These are phyloP conservation scores for Sungouiozyma ichnusensis DNA, from an alignment of 805 yeast genomes.

Conservation along the genomic window DNA sequence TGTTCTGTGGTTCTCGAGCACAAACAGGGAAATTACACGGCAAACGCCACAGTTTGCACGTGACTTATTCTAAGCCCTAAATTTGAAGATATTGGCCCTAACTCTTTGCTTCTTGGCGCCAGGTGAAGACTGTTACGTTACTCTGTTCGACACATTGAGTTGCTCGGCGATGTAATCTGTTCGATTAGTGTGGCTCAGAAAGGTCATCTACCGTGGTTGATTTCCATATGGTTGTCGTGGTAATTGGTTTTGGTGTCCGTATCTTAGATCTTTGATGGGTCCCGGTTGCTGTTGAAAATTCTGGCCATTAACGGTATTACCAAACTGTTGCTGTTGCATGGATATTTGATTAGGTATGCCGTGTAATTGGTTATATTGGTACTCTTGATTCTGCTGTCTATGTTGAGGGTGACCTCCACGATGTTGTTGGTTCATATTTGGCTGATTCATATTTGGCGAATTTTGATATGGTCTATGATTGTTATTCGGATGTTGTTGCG, in stretches of 20 bases:
- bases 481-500: constrained; percentile 1
- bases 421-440: constrained; percentile 4
- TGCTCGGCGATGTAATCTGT: too few relatives aligned
- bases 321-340: not conserved
- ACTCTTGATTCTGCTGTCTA: not conserved
- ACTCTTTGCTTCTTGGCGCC: too few relatives aligned
- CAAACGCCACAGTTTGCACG: not conserved
- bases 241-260: not conserved
- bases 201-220: not conserved
- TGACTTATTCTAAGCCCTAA: not conserved
- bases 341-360: too few relatives aligned
- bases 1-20: too few relatives aligned
- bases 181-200: too few relatives aligned
- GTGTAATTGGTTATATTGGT: not conserved
- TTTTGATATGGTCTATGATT: constrained; percentile 2
- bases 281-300: not conserved
- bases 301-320: not conserved
- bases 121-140: too few relatives aligned
- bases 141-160: too few relatives aligned
- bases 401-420: not conserved
- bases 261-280: not conserved
- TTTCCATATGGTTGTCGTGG: not conserved
- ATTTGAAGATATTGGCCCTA: not conserved
- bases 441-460: too few relatives aligned
- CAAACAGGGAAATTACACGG: too few relatives aligned